Evolutionary conservation across 192 early-diverging fungal genomes (phyloP).

Genomic region (Backusella luteola): DNA sequence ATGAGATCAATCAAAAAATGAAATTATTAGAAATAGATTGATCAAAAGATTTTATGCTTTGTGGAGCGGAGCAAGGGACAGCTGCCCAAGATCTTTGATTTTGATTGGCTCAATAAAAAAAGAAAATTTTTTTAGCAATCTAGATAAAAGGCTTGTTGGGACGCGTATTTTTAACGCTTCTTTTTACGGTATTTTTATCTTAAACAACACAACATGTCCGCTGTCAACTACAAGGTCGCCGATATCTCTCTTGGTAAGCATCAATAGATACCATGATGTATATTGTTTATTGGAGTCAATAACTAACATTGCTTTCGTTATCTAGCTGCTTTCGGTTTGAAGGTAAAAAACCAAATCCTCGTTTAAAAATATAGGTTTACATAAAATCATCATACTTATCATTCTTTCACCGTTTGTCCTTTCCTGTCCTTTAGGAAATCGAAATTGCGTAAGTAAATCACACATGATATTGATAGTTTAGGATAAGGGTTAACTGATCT

Average conservation of each 20-base stretch:
- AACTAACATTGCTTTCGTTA: constrained; percentile 14
- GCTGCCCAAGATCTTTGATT: background rate
- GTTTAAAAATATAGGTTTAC: background rate
- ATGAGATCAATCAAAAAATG: background rate
- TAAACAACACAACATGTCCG: background rate
- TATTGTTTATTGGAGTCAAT: background rate
- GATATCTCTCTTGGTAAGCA: constrained; percentile 92
- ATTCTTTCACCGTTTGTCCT: constrained; percentile 44
- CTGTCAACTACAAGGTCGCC: constrained; percentile 57
- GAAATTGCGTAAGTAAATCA: constrained; percentile 40
- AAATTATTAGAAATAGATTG: constrained; percentile 6
- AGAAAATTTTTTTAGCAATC: constrained; percentile 13
- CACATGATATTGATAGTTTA: background rate
- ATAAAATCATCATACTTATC: background rate
- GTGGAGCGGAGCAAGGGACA: constrained; percentile 2
- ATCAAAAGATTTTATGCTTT: constrained; percentile 5
- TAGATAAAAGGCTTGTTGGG: background rate
- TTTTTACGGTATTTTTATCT: constrained; percentile 6
- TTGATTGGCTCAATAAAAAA: constrained; percentile 4
- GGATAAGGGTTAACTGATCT: constrained; percentile 1
- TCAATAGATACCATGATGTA: constrained; percentile 74
- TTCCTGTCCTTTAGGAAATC: constrained; percentile 89
- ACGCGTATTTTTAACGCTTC: constrained; percentile 14
- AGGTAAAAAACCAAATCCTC: constrained; percentile 86
- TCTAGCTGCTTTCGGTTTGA: constrained; percentile 90